Conservation (phyloP, 169 alveolate genomes). For the Miamiensis avidus region DNA sequence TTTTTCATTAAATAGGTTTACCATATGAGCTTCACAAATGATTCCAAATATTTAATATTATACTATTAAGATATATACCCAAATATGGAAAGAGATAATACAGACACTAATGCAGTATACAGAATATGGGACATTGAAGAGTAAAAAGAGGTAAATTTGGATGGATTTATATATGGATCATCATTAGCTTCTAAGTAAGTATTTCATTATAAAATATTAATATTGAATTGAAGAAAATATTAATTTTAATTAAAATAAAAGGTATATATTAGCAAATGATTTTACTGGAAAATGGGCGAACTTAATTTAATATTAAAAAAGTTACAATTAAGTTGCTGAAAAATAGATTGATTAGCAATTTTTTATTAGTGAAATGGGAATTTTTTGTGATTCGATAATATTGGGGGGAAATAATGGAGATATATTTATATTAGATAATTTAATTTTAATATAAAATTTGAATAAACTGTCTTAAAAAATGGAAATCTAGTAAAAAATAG, state of each 20-base stretch:
- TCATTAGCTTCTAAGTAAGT: background rate
- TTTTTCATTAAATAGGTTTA: background rate
- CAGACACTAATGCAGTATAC: background rate
- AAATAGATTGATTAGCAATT: too few species aligned
- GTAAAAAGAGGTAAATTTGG: background rate
- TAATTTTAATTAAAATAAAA: too few species aligned
- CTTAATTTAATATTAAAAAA: too few species aligned
- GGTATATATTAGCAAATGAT: too few species aligned
- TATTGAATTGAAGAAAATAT: too few species aligned
- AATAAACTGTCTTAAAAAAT: background rate
- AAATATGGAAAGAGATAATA: background rate
- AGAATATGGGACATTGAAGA: background rate
- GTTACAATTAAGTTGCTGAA: too few species aligned
- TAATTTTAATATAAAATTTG: background rate
- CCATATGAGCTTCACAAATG: background rate
- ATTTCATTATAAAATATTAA: too few species aligned
- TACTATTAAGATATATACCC: background rate
- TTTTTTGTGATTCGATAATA: background rate
- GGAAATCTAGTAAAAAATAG: background rate
- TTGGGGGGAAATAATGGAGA: background rate
- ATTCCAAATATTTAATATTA: background rate
- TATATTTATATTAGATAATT: background rate
- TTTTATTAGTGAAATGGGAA: background rate
- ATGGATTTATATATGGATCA: background rate
- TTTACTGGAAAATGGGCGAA: too few species aligned